Percentiles rank a stretch among this genome's conserved stretches.
Conservation (phyloP, 345 rosid species). For the Acer saccharum region DNA sequence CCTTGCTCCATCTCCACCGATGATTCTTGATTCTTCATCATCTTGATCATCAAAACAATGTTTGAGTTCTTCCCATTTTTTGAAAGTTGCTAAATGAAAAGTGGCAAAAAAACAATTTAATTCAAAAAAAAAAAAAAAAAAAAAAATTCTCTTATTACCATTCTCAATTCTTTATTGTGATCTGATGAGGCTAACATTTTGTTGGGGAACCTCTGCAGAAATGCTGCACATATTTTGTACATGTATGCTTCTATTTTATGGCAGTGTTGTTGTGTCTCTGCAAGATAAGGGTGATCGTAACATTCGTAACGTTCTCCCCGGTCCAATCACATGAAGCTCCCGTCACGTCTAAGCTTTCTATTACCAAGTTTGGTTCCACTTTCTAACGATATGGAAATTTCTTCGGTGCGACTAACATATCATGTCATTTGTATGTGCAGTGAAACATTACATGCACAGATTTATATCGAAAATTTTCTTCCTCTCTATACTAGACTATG, state of each 20-base stretch:
- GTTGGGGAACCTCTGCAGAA: slow-evolving; percentile 14
- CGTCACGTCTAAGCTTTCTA: no score
- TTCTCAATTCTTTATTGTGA: slow-evolving; percentile 10
- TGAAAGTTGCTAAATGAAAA: slow-evolving; percentile 9
- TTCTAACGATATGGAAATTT: no score
- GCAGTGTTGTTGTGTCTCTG: not conserved
- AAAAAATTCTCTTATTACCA: not conserved
- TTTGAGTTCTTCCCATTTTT: not conserved
- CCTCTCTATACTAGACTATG: no score
- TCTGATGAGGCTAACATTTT: slow-evolving; percentile 26
- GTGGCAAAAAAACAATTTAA: slow-evolving; percentile 1
- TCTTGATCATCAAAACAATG: slow-evolving; percentile 25
- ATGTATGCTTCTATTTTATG: not conserved
- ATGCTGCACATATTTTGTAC: slow-evolving; percentile 25
- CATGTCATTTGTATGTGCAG: no score
- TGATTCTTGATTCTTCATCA: slow-evolving; percentile 44
- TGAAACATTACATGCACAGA: no score
- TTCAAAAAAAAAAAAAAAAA: no score
- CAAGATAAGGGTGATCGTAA: not conserved
- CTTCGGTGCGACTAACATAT: no score
- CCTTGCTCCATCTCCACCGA: slow-evolving; percentile 59
- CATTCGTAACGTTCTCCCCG: no score
- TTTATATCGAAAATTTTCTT: no score
- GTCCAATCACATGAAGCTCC: no score
- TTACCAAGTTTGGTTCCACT: no score